Evolutionary conservation across 2,329 filamentous ascomycete species (phyloP).

Genomic region (Phaeosphaeria sp.): DNA sequence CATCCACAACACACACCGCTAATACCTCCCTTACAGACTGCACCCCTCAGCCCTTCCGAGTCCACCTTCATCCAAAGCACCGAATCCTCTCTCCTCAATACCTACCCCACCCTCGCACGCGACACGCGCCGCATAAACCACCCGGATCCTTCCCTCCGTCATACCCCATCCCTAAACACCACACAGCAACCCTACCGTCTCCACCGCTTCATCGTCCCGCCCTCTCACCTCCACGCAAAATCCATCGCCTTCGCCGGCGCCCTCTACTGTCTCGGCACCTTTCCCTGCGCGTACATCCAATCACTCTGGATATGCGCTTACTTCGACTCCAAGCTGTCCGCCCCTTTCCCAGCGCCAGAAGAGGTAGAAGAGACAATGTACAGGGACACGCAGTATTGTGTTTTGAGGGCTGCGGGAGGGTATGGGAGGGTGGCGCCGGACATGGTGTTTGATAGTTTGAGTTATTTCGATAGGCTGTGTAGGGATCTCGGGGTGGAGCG

Average conservation of each 20-base stretch:
- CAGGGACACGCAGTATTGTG: slow-evolving; percentile 71
- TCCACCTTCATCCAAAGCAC: slow-evolving; percentile 41
- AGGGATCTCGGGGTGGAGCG: slow-evolving; percentile 28
- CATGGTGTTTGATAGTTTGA: slow-evolving; percentile 37
- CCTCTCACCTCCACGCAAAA: background rate
- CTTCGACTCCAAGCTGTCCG: slow-evolving; percentile 59
- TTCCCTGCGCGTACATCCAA: slow-evolving; percentile 49
- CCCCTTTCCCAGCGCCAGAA: slow-evolving; percentile 15
- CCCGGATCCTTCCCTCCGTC: slow-evolving; percentile 24
- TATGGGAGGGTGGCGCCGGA: slow-evolving; percentile 66
- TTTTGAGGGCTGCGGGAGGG: slow-evolving; percentile 76
- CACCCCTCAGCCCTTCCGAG: slow-evolving; percentile 40
- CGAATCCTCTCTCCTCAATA: slow-evolving; percentile 15
- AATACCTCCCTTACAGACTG: background rate
- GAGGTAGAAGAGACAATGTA: slow-evolving; percentile 51
- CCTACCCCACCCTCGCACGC: slow-evolving; percentile 26
- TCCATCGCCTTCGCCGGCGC: slow-evolving; percentile 29
- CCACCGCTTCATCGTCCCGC: slow-evolving; percentile 27
- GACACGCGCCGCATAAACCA: slow-evolving; percentile 23
- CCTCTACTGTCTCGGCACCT: slow-evolving; percentile 46
- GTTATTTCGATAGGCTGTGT: slow-evolving; percentile 37
- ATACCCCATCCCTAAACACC: slow-evolving; percentile 10
- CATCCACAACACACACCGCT: background rate
- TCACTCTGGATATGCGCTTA: slow-evolving; percentile 64
- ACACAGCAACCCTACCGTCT: slow-evolving; percentile 42